Evolutionary conservation across 441 rosid species (phyloP).

Genomic region (Lepidium campestre): DNA sequence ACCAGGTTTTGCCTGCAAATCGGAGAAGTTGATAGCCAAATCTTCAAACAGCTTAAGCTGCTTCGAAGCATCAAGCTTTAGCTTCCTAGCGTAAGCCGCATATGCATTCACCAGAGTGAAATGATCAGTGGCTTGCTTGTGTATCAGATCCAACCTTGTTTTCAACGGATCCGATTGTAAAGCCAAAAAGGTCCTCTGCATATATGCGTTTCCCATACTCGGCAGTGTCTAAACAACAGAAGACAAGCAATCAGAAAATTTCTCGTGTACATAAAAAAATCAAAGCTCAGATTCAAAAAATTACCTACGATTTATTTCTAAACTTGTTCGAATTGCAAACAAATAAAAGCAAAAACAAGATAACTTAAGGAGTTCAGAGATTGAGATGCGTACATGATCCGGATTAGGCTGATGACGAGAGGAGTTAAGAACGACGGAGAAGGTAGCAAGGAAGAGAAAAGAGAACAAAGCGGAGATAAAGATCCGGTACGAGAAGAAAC

Average conservation of each 20-base stretch:
- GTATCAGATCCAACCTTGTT: slow-evolving; percentile 70
- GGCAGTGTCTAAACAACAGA: slow-evolving; percentile 40
- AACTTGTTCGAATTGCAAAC: neutral
- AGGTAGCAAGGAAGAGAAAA: slow-evolving; percentile 74
- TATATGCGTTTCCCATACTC: slow-evolving; percentile 52
- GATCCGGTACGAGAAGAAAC: slow-evolving; percentile 69
- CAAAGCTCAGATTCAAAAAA: slow-evolving; percentile 1
- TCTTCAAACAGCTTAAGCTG: slow-evolving; percentile 72
- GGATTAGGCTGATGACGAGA: slow-evolving; percentile 32
- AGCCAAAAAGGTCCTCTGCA: slow-evolving; percentile 62
- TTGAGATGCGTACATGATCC: slow-evolving; percentile 39
- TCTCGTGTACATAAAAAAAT: neutral
- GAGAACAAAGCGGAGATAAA: slow-evolving; percentile 82
- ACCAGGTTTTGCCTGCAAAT: slow-evolving; percentile 44
- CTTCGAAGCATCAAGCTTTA: slow-evolving; percentile 74
- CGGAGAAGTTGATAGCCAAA: slow-evolving; percentile 59
- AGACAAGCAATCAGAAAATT: neutral
- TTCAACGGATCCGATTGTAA: slow-evolving; percentile 75
- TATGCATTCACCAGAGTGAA: slow-evolving; percentile 70
- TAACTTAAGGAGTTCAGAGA: slow-evolving; percentile 1
- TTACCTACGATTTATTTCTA: neutral
- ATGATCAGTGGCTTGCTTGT: slow-evolving; percentile 90
- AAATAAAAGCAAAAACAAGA: neutral
- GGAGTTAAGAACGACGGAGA: slow-evolving; percentile 67
- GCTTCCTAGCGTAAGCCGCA: slow-evolving; percentile 84